Evolutionary conservation across 2,329 filamentous ascomycete species (phyloP), one percentile per base, ranked within the genome.

Genomic region (Phoma sp.): DNA sequence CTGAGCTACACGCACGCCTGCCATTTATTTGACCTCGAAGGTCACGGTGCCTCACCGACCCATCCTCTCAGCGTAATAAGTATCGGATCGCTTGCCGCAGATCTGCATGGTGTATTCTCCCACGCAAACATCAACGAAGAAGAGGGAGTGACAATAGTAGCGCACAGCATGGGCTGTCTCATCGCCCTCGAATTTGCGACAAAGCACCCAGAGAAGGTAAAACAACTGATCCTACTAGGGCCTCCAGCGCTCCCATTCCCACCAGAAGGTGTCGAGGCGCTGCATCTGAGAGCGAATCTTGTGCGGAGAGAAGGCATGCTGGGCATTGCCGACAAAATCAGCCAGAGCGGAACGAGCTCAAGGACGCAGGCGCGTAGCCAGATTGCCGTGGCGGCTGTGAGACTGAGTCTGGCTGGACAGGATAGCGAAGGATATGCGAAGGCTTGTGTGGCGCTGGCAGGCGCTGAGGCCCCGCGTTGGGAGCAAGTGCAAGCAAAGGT

Each of bases 351-450:
- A 2, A 77, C 74, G 1, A 80, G 78, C 1, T 51, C 61, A 1
- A 64, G 70, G 21, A 78, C 75, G 4, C 75, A 77, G 56, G 49
- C 57, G 0, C 60, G 64, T 0, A 79, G 78, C n/a, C 73, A 75
- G 0, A 51, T 83, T 1, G 78, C 76, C 1, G 54, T 78, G 9
- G 65, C 77, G 2, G 79, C 81, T 0, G 69, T 80, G 8, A 65
- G 78, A 6, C 61, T 80, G 24, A 80, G 76, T 5, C 67, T 85
- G 2, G 66, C 83, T 0, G 67, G 74, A 0, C 81, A 83, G 57
- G 78, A 84, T 58, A 74, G 80, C 0, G 82, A 85, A 57, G 80
- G 80, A 1, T 85, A 84, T 64, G 83, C 83, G 1, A 85, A 85
- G 57, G 82, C 76, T 0, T 82, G 80, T 37, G 71, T 72, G 25